These are phyloP conservation scores for Annulohypoxylon nitens DNA, from an alignment of 495 filamentous ascomycete species.

Conservation along the genomic window DNA sequence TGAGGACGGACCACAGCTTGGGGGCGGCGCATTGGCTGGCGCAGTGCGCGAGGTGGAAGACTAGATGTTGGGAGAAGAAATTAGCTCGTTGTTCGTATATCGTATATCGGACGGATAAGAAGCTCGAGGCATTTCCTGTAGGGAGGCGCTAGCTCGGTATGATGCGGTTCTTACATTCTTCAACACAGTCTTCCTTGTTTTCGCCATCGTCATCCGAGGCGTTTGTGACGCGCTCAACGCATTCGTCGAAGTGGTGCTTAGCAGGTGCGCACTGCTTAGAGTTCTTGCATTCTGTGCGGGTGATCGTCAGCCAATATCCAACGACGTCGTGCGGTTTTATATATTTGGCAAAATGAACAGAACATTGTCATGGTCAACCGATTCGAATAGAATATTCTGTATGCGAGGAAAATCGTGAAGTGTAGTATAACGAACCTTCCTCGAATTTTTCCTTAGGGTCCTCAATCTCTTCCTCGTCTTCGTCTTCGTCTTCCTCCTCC, in stretches of 20 bases:
- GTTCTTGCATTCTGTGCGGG: constrained; percentile 80
- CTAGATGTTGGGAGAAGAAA: constrained; percentile 59
- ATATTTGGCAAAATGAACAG: constrained; percentile 4
- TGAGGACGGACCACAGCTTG: constrained; percentile 90
- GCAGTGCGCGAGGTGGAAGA: constrained; percentile 98
- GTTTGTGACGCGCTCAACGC: constrained; percentile 89
- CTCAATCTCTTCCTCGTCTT: constrained; percentile 89
- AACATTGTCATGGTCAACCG: not conserved
- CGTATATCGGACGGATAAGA: not conserved
- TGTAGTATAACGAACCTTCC: constrained; percentile 72
- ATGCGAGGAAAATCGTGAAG: not conserved
- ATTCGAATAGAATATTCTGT: constrained; percentile 54
- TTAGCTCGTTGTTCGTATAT: constrained; percentile 30
- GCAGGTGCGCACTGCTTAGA: constrained; percentile 84
- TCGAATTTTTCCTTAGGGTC: constrained; percentile 91
- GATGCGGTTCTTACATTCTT: constrained; percentile 87
- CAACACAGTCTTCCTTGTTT: constrained; percentile 92
- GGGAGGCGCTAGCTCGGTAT: not conserved
- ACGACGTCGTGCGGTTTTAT: not conserved
- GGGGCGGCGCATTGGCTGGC: constrained; percentile 91
- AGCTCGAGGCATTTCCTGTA: constrained; percentile 4
- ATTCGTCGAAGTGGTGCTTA: constrained; percentile 99
- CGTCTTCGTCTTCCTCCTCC: constrained; percentile 82
- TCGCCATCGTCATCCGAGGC: constrained; percentile 69
- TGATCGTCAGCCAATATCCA: constrained; percentile 48